Base-by-base conservation (phyloP, 352 stramenopile species). In the Phytophthora lateralis region DNA sequence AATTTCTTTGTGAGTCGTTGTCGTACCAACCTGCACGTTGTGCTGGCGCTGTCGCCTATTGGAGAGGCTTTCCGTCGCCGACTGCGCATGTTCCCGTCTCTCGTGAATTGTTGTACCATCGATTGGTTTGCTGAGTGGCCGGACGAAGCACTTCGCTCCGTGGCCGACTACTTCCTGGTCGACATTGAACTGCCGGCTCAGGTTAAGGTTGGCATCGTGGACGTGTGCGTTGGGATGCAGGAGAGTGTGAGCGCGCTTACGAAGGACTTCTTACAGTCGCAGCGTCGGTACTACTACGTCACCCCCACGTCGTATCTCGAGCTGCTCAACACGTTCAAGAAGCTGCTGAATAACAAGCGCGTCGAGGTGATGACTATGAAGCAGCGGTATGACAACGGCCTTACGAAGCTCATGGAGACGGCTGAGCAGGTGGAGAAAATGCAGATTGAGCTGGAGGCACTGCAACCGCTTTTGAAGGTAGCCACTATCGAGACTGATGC, bases 51-150 rank as follows among this genome's bases (percentile, higher is more conserved):
- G 9, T 97, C 85, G 12, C 96, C 96, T 14, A 98, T 98, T 46
- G 91, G 95, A 2, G 91, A 98, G 27, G 90, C 93, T 0, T 98
- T 98, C 64, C 88, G 95, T 2, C 83, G 90, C 8, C 85, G 95
- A 5, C 73, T 98, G 44, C 87, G 95, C 7, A 98, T 98, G 93
- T 98, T 98, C 60, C 96, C 96, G 20, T 97, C 95, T 20, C 81
- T 98, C 2, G 94, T 98, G 4, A 98, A 98, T 65, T 98, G 95
- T 69, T 98, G 94, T 62, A 98, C 95, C 35, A 98, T 98, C 57
- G 95, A 98, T 50, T 98, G 95, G 95, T 98, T 98, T 70, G 91
- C 91, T 0, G 94, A 98, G 52, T 98, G 96, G 96, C 96, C 96
- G 0, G 80, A 97, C 43, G 93, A 98, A 71, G 96, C 96, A 14